These are phyloP conservation scores for Cryphonectria carpinicola DNA, from an alignment of 2,329 filamentous ascomycete genomes.

Conservation along the genomic window DNA sequence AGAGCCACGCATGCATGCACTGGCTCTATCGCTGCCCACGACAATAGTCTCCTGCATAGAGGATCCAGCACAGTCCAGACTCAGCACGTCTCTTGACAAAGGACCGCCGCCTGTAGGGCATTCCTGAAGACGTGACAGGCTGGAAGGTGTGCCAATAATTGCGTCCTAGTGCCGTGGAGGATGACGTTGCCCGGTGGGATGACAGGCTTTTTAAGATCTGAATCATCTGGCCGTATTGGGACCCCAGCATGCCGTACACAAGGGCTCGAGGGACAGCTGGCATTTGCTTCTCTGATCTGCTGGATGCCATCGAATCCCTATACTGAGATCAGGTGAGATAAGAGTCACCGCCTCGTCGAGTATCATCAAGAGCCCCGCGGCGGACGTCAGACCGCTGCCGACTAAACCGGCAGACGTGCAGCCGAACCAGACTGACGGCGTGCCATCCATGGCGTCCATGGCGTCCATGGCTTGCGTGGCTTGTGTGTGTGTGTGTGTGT, in stretches of 20 bases:
- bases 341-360: neutral
- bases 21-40: neutral
- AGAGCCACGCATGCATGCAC: neutral
- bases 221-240: neutral
- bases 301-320: neutral
- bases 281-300: neutral
- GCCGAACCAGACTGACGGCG: conserved; percentile 2
- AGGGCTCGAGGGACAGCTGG: neutral
- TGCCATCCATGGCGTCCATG: conserved; percentile 12
- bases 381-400: conserved; percentile 1
- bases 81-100: neutral
- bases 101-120: neutral
- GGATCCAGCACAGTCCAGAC: neutral
- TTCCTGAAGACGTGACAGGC: neutral
- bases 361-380: neutral
- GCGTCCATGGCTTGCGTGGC: conserved; percentile 21
- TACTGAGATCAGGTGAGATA: neutral
- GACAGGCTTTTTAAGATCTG: neutral
- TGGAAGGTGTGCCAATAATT: neutral
- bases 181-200: conserved; percentile 10
- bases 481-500: neutral
- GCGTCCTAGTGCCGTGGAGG: neutral
- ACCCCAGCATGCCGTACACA: neutral
- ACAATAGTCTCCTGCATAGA: conserved; percentile 2
- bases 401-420: neutral